These are phyloP conservation scores for Tillandsia leiboldiana DNA, from an alignment of 176 grass and related monocot species.

Conservation along the genomic window DNA sequence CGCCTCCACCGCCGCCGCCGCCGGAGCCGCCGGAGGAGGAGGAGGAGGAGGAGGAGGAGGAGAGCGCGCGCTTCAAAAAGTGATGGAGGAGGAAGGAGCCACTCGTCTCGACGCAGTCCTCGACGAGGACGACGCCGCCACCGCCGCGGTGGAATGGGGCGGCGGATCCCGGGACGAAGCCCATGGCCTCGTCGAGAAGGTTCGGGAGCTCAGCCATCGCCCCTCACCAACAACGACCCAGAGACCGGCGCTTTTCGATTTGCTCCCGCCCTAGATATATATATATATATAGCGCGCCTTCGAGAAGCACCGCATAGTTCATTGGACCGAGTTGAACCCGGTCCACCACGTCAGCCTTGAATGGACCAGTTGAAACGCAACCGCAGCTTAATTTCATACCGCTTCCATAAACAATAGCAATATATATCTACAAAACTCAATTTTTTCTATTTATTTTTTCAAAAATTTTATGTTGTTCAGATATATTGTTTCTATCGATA, in stretches of 20 bases:
- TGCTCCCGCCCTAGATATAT: too few relatives aligned
- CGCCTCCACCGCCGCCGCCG: neutral
- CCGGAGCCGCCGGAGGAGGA: neutral
- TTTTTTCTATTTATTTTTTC: too few relatives aligned
- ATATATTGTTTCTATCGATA: too few relatives aligned
- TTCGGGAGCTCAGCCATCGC: neutral
- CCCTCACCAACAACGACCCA: neutral
- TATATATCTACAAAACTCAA: too few relatives aligned
- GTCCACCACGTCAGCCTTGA: too few relatives aligned
- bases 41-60: neutral
- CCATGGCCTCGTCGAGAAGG: constrained; percentile 50
- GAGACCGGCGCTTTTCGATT: neutral
- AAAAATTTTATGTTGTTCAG: too few relatives aligned
- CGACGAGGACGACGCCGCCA: constrained; percentile 40
- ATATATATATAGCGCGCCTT: too few relatives aligned
- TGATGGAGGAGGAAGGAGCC: constrained; percentile 57
- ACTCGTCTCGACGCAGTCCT: constrained; percentile 58
- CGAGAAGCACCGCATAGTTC: too few relatives aligned
- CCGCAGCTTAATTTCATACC: too few relatives aligned
- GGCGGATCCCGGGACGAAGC: constrained; percentile 18
- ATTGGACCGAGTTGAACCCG: too few relatives aligned
- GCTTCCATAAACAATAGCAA: too few relatives aligned
- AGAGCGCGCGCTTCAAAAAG: constrained; percentile 44
- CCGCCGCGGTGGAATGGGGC: neutral
- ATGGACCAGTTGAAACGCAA: too few relatives aligned